These are phyloP conservation scores for Lichtheimia ramosa DNA, from an alignment of 371 early-diverging fungal species.

Conservation along the genomic window DNA sequence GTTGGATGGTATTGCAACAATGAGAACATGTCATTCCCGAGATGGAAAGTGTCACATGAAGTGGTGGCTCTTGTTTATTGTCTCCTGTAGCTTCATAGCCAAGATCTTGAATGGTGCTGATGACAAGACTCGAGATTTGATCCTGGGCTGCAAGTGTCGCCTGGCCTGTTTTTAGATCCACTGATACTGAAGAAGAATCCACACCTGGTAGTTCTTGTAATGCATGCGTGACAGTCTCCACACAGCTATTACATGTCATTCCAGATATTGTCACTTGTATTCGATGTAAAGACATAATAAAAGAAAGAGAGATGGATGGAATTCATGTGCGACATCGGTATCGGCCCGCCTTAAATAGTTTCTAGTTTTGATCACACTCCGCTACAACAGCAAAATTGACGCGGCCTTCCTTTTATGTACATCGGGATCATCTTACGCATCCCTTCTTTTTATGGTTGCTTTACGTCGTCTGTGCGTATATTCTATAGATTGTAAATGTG, in stretches of 20 bases:
- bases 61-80: no score
- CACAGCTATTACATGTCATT: conserved; percentile 42
- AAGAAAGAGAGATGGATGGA: neutral
- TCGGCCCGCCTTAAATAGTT: no score
- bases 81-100: conserved; percentile 54
- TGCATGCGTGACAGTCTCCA: conserved; percentile 20
- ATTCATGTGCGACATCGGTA: no score
- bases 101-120: conserved; percentile 55
- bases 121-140: conserved; percentile 15
- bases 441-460: neutral
- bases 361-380: no score
- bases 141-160: conserved; percentile 13
- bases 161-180: conserved; percentile 25
- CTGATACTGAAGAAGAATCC: conserved; percentile 5
- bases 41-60: conserved; percentile 38
- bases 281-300: neutral
- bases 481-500: neutral
- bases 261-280: conserved; percentile 16
- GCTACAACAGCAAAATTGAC: no score
- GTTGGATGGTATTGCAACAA: conserved; percentile 75
- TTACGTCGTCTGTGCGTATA: conserved; percentile 2
- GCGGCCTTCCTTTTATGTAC: no score
- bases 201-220: conserved; percentile 21
- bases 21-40: conserved; percentile 87
- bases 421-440: neutral